phyloP scores from a whole-genome alignment of 208 protist genomes.

The Wallacemonas sp. region DNA sequence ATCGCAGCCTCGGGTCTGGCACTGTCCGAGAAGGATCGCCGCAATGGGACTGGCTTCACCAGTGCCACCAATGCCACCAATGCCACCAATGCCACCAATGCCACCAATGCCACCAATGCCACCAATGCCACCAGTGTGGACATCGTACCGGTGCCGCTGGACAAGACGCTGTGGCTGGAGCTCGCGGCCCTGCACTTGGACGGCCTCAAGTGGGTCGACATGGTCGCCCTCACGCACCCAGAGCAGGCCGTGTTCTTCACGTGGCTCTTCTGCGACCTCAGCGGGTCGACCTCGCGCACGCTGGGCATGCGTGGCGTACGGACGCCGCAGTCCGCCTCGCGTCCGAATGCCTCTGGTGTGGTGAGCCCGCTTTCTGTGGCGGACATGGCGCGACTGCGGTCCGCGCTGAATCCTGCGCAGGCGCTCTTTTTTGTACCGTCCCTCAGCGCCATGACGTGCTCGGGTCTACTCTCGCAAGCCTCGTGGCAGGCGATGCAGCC shows the following conservation, averaged over 20 bases:
- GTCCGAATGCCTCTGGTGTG: background rate
- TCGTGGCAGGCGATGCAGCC: constrained; percentile 15
- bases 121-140: too few species aligned
- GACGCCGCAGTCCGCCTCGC: background rate
- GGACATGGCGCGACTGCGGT: background rate
- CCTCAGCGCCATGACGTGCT: background rate
- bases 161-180: constrained; percentile 28
- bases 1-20: too few species aligned
- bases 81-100: too few species aligned
- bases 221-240: constrained; percentile 29
- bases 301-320: constrained; percentile 1
- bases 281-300: constrained; percentile 6
- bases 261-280: constrained; percentile 44
- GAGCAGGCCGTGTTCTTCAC: constrained; percentile 28
- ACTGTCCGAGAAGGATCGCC: too few species aligned
- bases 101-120: too few species aligned
- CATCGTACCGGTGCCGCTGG: constrained; percentile 4
- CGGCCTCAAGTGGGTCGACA: constrained; percentile 48
- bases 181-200: constrained; percentile 54
- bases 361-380: background rate
- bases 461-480: background rate
- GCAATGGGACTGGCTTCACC: too few species aligned
- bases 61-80: too few species aligned
- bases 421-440: constrained; percentile 8
- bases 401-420: background rate